These are phyloP conservation scores for Imleria badia DNA, from an alignment of 768 basidiomycete genomes.

Conservation along the genomic window DNA sequence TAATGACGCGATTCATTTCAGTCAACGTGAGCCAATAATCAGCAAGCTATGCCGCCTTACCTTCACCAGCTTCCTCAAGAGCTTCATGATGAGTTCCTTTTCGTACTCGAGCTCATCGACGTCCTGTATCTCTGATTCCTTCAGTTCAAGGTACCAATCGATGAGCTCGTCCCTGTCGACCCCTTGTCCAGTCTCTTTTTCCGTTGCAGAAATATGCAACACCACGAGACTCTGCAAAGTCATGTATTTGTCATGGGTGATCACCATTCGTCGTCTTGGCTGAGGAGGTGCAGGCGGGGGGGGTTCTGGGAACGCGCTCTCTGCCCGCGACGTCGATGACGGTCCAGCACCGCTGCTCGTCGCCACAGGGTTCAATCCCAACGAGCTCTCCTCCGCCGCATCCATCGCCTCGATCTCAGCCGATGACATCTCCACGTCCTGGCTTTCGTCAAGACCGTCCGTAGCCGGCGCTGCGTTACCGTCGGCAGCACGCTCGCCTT, in stretches of 20 bases:
- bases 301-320: slow-evolving; percentile 29
- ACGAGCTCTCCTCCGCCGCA: slow-evolving; percentile 50
- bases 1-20: neutral
- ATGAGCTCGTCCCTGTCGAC: slow-evolving; percentile 89
- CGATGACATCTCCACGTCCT: slow-evolving; percentile 64
- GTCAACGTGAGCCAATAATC: neutral
- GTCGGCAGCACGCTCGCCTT: slow-evolving; percentile 49
- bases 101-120: slow-evolving; percentile 90
- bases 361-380: slow-evolving; percentile 38
- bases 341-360: slow-evolving; percentile 33
- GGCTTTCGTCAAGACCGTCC: slow-evolving; percentile 48
- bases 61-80: slow-evolving; percentile 88
- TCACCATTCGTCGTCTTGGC: slow-evolving; percentile 77
- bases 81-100: slow-evolving; percentile 86
- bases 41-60: slow-evolving; percentile 39
- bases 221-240: slow-evolving; percentile 87
- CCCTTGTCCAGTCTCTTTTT: slow-evolving; percentile 72
- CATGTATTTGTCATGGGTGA: slow-evolving; percentile 96
- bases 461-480: slow-evolving; percentile 35
- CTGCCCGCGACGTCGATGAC: slow-evolving; percentile 33
- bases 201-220: slow-evolving; percentile 73
- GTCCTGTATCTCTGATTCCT: slow-evolving; percentile 79
- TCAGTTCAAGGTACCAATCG: slow-evolving; percentile 94
- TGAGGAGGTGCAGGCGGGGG: slow-evolving; percentile 40
- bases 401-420: slow-evolving; percentile 56